Base-by-base conservation (phyloP, 2,329 filamentous ascomycete genomes). In the Calonectria hongkongensis region DNA sequence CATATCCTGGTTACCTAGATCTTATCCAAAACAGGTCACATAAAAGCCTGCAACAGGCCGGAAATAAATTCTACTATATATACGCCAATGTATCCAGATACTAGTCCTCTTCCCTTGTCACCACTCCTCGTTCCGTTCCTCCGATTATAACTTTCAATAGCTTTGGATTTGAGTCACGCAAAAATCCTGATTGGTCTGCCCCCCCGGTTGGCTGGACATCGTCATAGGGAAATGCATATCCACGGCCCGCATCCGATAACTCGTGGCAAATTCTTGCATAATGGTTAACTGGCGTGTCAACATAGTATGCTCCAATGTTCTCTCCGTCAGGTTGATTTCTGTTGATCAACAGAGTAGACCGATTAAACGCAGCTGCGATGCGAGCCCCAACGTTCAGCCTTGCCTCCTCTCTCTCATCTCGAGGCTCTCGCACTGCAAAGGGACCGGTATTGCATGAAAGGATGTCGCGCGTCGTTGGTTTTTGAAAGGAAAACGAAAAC, bases 351-450 rank as follows among this genome's bases (percentile, higher is more conserved):
- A 97, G 83, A 13, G 93, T 96, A 41, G 90, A 92, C 27, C 94
- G 89, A 83, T 96, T 95, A 79, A 96, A 90, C 0, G 93, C 94
- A 1, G 94, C 94, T 0, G 93, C 90, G 16, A 97, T 84, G n/a
- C 94, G 88, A 0, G 95, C 93, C 10, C 92, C 92, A 69, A 96
- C 89, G 48, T 92, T 92, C 72, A 90, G 89, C 80, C 88, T 87
- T 79, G 87, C 83, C 63, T 84, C 85, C 2, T 71, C 69, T 36
- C 36, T 25, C 18, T 71, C 63, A 15, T 71, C 54, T 15, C 28
- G 33, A 33, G 69, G 69, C 16, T 41, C 13, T 25, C 64, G 47
- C 15, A 71, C 64, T 15, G 72, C 77, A 82, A 93, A 93, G 0
- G 91, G 89, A 0, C 91, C 91, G n/a, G 84, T 84, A 81, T 83